Base-by-base conservation (phyloP, 345 rosid species). In the Pistacia vera region DNA sequence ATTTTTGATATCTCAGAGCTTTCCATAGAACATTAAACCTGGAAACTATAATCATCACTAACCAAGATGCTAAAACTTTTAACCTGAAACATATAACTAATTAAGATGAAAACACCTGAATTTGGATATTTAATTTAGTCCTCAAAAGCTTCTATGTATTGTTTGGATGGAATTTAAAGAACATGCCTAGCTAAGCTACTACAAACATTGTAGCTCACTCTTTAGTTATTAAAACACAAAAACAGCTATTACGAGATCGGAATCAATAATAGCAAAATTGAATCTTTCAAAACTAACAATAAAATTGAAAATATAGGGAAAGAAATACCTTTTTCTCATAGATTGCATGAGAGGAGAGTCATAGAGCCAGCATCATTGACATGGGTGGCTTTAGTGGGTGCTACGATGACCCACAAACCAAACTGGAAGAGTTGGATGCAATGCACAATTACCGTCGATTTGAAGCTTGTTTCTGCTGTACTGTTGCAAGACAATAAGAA, bases 311-410 rank as follows among this genome's bases (percentile, higher is more conserved):
- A 49, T 22, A 36, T 35, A 67, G 55, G 4, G 22, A 11, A 63
- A n/a, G 82, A 68, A 68, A 12, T n/a, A 95, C 99, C 93, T 93
- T 95, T 65, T 72, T 84, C 88, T 90, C 92, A 93, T 95, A 64
- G 99, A 91, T 80, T 85, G 89, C 90, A 95, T 93, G 72, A 92
- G 93, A 60, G 98, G 89, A 63, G 86, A 87, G 81, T 92, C 96
- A 64, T 85, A 51, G 97, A 93, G 25, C 98, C 98, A 81, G 96
- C 86, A 73, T 90, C 97, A 65, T 89, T 95, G 72, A 93, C 88
- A 57, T 89, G 81, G 51, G 97, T 83, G 63, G 97, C 91, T 80
- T 83, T 80, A 3, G 83, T 72, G 68, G 73, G n/a, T 81, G 82
- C 81, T 72, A 46, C 85, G 85, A 38, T 35, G 78, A 38, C 84